Evolutionary conservation across 306 rosid genomes (phyloP), one percentile per base, ranked within the genome.

Genomic region (Sphenostylis stenocarpa): DNA sequence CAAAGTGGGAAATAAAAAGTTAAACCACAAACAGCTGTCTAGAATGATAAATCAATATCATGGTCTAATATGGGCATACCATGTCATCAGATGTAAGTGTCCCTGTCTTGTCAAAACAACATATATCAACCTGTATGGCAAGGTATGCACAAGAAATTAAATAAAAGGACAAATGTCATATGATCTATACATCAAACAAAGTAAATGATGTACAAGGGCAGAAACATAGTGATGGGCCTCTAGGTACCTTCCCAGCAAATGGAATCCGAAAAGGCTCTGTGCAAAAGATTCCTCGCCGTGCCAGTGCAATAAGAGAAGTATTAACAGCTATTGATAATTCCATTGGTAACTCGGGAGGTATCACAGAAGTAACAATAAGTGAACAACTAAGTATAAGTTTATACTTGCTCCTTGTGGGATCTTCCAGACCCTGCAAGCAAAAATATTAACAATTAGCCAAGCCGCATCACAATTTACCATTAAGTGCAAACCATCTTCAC

Each of bases 71-170:
- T 45, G 29, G 74, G 39, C 85, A 68, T 91, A 96, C 99, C 99
- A 96, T 96, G 87, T 96, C 99, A 76, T 96, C 99, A 55, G 99
- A 96, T 44, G 99, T 96, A 76, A 96, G 92, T 21, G 99, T 96
- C 86, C 99, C 99, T 52, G 99, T 96, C 90, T 96, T 96, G 91
- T 96, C 99, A 41, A 96, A 96, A 86, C 99, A 96, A 72, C 99
- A 96, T 77, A 96, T 92, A 84, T 96, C 99, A 84, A 96, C 99
- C 99, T 96, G 85, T 67, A 83, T n/a, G 62, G 23, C 29, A 82
- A 84, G 43, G 61, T 57, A 79, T 49, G 76, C 64, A 70, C 33
- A 77, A 72, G 70, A 71, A 49, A 2, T 72, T 79, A 26, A 51
- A 65, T 52, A 49, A 23, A 70, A 15, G 66, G 65, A 41, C 26